phyloP scores from a whole-genome alignment of 495 filamentous ascomycete genomes.

The Aspergillus taichungensis region DNA sequence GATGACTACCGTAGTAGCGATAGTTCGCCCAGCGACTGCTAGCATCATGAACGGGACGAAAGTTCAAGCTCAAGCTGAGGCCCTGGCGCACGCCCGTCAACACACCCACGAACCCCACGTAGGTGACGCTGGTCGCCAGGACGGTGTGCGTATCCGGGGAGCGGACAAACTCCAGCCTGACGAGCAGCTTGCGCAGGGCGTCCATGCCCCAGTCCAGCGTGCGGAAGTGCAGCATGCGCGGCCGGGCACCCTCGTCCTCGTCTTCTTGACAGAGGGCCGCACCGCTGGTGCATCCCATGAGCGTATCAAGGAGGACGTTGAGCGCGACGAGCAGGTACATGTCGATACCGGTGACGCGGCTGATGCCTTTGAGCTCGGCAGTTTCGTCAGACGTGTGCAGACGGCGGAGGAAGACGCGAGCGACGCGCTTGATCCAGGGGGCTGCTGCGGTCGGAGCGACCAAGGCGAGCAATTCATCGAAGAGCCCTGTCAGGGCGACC shows the following conservation, averaged over 20 bases:
- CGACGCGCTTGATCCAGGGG: constrained; percentile 25
- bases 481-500: constrained; percentile 32
- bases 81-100: constrained; percentile 49
- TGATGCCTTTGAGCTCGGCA: constrained; percentile 51
- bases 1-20: constrained; percentile 39
- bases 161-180: constrained; percentile 49
- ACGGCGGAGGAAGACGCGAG: constrained; percentile 36
- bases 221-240: constrained; percentile 52
- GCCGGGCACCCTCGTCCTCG: neutral
- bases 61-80: constrained; percentile 57
- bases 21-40: constrained; percentile 19
- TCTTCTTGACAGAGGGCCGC: constrained; percentile 25
- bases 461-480: constrained; percentile 33
- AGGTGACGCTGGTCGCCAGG: constrained; percentile 50
- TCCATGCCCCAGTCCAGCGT: constrained; percentile 65
- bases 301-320: constrained; percentile 53
- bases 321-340: constrained; percentile 52
- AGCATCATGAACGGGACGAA: constrained; percentile 47
- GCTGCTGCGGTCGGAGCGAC: constrained; percentile 18
- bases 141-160: constrained; percentile 24
- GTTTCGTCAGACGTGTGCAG: constrained; percentile 51
- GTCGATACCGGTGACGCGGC: constrained; percentile 39
- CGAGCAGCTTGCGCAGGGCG: constrained; percentile 43
- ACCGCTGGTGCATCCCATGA: constrained; percentile 61
- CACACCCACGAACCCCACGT: constrained; percentile 55